Base-by-base conservation (phyloP, 345 rosid genomes). In the Gossypium sturtianum region DNA sequence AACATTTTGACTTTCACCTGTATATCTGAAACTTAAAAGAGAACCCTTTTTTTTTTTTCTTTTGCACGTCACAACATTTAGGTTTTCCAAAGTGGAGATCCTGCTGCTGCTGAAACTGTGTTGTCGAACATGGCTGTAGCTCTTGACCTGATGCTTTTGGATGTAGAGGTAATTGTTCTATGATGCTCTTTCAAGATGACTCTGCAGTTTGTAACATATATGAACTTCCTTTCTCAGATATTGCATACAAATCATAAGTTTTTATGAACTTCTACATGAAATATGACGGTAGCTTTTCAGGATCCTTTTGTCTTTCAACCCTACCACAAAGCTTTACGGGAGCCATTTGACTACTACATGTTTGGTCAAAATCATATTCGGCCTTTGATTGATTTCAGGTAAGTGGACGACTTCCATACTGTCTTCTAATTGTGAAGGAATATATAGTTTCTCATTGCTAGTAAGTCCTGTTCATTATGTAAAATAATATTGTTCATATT, bases 351-450 rank as follows among this genome's bases (percentile, higher is more conserved):
- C 88, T 94, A 94, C 82, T 94, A 86, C 82, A 80, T 82, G 83
- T 92, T 94, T 87, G 99, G 94, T 76, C 98, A 94, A 82, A 94
- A 91, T 63, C 92, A 91, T 78, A 86, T 94, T 67, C 91, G 96
- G 38, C 96, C 97, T 63, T 80, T 94, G 74, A 74, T 90, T 80
- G 91, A 92, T 87, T 94, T 92, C 84, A 82, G 84, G 98, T 94
- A 77, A 86, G 93, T 76, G 22, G 53, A 63, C 57, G 49, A 69
- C 23, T 67, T 76, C 57, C 25, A 68, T 20, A 16, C 59, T 51
- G 73, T 70, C 52, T 51, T 69, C 53, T 9, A 48, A 11, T 22
- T 65, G 2, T 58, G 17, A 54, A 53, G 48, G 34, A 64, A 70
- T 79, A 4, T 53, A 15, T 48, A 19, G 12, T 60, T 66, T 68